Evolutionary conservation across 2,329 filamentous ascomycete species (phyloP).

Genomic region (Nemania sp.): DNA sequence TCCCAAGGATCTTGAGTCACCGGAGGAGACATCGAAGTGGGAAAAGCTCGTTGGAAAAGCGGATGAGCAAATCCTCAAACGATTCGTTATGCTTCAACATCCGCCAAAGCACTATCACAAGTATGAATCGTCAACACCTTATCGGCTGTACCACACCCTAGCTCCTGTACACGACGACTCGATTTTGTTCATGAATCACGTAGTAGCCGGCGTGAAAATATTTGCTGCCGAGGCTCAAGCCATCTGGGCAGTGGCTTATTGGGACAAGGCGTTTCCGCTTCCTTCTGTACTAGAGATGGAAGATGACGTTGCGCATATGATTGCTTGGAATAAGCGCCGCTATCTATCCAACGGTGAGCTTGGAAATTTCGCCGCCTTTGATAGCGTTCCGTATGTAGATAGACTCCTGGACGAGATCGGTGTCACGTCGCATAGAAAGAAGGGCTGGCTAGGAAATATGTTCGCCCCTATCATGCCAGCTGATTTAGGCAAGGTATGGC

Average conservation of each 20-base stretch:
- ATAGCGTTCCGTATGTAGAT: slow-evolving; percentile 36
- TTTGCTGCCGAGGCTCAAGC: slow-evolving; percentile 34
- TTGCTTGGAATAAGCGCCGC: slow-evolving; percentile 34
- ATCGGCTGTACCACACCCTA: slow-evolving; percentile 30
- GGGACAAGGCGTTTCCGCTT: slow-evolving; percentile 30
- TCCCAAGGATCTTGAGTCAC: slow-evolving; percentile 21
- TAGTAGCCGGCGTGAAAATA: slow-evolving; percentile 31
- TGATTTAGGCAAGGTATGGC: neutral
- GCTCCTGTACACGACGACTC: slow-evolving; percentile 31
- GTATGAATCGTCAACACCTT: slow-evolving; percentile 29
- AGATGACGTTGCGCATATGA: slow-evolving; percentile 30
- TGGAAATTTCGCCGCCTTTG: slow-evolving; percentile 35
- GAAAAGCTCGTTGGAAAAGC: slow-evolving; percentile 29
- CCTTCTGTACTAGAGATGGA: slow-evolving; percentile 28
- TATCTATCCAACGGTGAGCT: slow-evolving; percentile 35
- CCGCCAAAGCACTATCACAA: slow-evolving; percentile 33
- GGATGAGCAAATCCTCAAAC: slow-evolving; percentile 27
- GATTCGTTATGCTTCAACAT: slow-evolving; percentile 33
- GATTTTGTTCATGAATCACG: slow-evolving; percentile 35
- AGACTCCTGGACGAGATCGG: slow-evolving; percentile 34
- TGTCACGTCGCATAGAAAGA: slow-evolving; percentile 31
- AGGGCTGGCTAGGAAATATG: slow-evolving; percentile 31
- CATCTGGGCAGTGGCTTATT: slow-evolving; percentile 35
- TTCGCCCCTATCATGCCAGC: neutral
- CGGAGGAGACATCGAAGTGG: slow-evolving; percentile 29